These are phyloP conservation scores for Thalassiosira profunda DNA, from an alignment of 108 stramenopile genomes.

Conservation along the genomic window DNA sequence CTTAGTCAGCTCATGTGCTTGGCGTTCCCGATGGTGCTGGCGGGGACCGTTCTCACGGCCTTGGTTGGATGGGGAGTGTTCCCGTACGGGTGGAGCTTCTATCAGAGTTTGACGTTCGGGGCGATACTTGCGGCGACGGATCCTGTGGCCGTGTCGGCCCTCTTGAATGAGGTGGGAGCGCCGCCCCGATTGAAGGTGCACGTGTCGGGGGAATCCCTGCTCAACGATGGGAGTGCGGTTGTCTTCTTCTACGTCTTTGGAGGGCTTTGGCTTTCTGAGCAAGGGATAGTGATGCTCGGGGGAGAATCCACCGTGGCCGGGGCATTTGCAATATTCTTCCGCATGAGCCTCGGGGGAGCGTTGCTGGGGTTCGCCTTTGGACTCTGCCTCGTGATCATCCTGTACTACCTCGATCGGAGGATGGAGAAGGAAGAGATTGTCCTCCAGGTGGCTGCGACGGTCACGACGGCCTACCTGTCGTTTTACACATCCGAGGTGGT, in stretches of 20 bases:
- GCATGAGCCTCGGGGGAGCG: conserved; percentile 74
- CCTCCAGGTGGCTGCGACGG: conserved; percentile 73
- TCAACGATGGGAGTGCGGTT: conserved; percentile 94
- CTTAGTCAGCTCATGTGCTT: conserved; percentile 67
- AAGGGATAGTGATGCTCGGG: too few relatives aligned
- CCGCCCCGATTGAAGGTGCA: conserved; percentile 74
- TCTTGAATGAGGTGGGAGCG: conserved; percentile 72
- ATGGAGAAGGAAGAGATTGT: conserved; percentile 66
- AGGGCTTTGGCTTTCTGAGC: conserved; percentile 50
- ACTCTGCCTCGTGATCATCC: conserved; percentile 29
- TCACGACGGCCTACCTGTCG: conserved; percentile 76
- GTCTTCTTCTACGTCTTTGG: conserved; percentile 92
- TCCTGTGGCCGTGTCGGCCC: conserved; percentile 91
- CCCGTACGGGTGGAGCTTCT: conserved; percentile 44
- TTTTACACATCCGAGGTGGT: conserved; percentile 80
- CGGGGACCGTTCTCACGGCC: conserved; percentile 37
- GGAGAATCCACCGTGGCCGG: too few relatives aligned
- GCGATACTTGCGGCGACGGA: conserved; percentile 89
- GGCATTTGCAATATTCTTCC: conserved; percentile 59
- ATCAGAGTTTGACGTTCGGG: conserved; percentile 53
- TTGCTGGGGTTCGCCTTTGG: conserved; percentile 75
- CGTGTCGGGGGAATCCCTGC: conserved; percentile 77
- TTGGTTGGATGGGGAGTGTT: conserved; percentile 39
- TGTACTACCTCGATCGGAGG: conserved; percentile 49
- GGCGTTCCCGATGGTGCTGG: too few relatives aligned